Conservation (phyloP, 306 rosid genomes). For the Cucumis melo region DNA sequence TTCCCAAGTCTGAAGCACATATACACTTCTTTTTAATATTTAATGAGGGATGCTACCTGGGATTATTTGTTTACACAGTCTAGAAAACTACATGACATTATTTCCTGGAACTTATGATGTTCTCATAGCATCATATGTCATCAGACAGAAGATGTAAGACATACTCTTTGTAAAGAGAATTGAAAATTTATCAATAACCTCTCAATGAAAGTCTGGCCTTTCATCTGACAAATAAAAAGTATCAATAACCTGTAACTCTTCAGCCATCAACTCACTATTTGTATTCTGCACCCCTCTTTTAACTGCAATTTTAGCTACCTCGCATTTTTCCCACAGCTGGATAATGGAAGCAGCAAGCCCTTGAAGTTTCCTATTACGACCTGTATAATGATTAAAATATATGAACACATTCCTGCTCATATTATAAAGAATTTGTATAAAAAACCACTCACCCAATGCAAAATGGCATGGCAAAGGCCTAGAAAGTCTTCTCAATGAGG, state of each 20-base stretch:
- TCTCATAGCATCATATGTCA: neutral
- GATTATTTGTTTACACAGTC: neutral
- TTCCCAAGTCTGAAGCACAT: neutral
- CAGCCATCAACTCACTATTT: conserved; percentile 67
- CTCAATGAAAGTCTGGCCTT: neutral
- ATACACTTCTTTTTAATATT: neutral
- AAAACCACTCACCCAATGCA: conserved; percentile 57
- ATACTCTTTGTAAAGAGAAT: neutral
- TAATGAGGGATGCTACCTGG: neutral
- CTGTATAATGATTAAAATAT: conserved; percentile 21
- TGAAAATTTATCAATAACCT: conserved; percentile 28
- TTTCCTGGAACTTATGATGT: neutral
- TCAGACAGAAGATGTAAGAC: neutral
- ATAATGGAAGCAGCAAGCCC: conserved; percentile 74
- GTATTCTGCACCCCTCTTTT: conserved; percentile 91
- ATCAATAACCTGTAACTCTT: conserved; percentile 60
- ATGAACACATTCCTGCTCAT: neutral
- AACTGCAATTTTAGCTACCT: conserved; percentile 79
- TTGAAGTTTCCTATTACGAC: conserved; percentile 72
- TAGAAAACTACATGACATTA: neutral
- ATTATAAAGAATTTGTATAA: conserved; percentile 3
- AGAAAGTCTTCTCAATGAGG: conserved; percentile 70
- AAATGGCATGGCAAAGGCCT: conserved; percentile 75
- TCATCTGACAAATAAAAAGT: neutral
- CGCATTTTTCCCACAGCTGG: conserved; percentile 91